Conservation (phyloP, 2,329 filamentous ascomycete species). For the Botrytis pseudocinerea region DNA sequence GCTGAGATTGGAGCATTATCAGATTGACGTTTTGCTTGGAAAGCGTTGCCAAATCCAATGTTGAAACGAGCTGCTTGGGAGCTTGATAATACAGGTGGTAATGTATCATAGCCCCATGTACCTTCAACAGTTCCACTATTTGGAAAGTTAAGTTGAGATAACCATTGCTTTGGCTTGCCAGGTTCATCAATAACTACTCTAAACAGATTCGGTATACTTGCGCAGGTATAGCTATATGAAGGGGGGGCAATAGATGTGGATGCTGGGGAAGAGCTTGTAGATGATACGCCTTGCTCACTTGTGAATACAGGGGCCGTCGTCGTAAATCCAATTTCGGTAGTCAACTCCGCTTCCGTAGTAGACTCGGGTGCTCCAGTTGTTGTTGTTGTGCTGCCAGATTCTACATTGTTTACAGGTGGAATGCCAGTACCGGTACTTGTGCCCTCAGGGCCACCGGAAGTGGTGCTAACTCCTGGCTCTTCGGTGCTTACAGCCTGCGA, state of each 20-base stretch:
- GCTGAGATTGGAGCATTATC: constrained; percentile 18
- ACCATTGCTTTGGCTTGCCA: constrained; percentile 25
- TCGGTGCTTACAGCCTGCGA: background rate
- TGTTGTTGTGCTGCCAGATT: background rate
- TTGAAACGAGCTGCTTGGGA: constrained; percentile 25
- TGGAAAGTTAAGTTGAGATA: constrained; percentile 23
- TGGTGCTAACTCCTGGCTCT: background rate
- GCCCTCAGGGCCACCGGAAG: background rate
- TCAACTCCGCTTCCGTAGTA: background rate
- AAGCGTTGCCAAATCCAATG: background rate
- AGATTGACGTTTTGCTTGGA: constrained; percentile 13
- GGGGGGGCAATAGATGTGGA: background rate
- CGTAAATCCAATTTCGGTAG: background rate
- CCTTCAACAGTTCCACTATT: constrained; percentile 15
- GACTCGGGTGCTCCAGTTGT: background rate
- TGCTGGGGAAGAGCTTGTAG: constrained; percentile 11
- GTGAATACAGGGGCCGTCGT: background rate
- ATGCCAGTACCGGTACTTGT: background rate
- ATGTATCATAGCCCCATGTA: constrained; percentile 25
- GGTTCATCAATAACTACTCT: constrained; percentile 24
- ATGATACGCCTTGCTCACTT: background rate
- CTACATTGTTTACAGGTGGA: background rate
- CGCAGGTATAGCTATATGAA: constrained; percentile 21
- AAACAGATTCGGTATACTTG: constrained; percentile 21
- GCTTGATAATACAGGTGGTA: constrained; percentile 12